Conservation (phyloP, 306 rosid species). For the Leucaena leucocephala region DNA sequence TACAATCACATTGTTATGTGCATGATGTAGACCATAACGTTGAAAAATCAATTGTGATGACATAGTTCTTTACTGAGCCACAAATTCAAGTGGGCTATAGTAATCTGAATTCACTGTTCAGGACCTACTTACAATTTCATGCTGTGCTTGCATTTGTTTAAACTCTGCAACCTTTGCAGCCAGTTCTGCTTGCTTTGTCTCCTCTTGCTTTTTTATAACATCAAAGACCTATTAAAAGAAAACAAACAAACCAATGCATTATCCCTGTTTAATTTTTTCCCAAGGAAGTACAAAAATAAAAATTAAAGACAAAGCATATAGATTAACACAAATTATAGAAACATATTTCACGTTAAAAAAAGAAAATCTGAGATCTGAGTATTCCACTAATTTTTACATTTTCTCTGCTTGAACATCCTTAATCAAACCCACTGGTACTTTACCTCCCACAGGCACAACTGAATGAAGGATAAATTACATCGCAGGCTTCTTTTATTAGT, state of each 20-base stretch:
- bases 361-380: not conserved
- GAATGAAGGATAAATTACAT: not conserved
- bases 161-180: conserved; percentile 74
- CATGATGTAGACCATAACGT: not conserved
- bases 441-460: not conserved
- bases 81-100: not conserved
- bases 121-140: conserved; percentile 65
- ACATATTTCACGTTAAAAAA: conserved; percentile 1
- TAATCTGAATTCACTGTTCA: not conserved
- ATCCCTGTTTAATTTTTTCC: not conserved
- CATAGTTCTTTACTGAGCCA: not conserved
- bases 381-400: not conserved
- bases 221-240: conserved; percentile 60
- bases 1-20: not conserved
- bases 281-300: not conserved
- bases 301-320: not conserved
- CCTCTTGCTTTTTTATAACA: conserved; percentile 71
- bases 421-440: not conserved
- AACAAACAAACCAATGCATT: not conserved
- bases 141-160: conserved; percentile 73
- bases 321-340: not conserved
- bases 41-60: not conserved
- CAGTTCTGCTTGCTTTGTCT: conserved; percentile 71
- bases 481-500: not conserved
- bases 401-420: not conserved